Evolutionary conservation across 2,329 filamentous ascomycete genomes (phyloP).

Genomic region (Sporothrix luriei): DNA sequence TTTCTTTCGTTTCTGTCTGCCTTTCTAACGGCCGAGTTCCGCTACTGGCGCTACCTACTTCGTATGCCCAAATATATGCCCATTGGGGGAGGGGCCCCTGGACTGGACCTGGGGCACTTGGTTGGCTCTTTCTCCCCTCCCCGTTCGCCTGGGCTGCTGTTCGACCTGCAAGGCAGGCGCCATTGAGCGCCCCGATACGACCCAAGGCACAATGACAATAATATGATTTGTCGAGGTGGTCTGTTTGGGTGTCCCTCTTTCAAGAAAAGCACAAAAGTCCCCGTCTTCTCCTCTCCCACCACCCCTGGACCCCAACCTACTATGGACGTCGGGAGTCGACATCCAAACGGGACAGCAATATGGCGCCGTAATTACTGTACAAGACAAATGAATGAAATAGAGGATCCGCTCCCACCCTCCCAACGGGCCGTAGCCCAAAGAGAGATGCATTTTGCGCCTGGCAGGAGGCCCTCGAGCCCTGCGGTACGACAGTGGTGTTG

Average conservation of each 20-base stretch:
- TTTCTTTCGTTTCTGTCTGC: neutral
- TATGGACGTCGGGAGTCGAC: too few relatives aligned
- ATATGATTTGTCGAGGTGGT: neutral
- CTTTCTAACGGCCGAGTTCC: slow-evolving; percentile 22
- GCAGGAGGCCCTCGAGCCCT: slow-evolving; percentile 18
- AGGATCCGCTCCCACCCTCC: slow-evolving; percentile 18
- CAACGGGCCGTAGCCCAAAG: slow-evolving; percentile 29
- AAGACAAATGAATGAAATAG: neutral
- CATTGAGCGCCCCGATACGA: slow-evolving; percentile 13
- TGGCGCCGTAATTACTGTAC: neutral
- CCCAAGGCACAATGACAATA: neutral
- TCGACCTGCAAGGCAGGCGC: neutral
- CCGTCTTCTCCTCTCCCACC: neutral
- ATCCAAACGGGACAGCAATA: neutral
- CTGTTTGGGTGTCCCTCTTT: neutral
- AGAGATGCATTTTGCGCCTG: slow-evolving; percentile 31
- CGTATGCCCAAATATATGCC: slow-evolving; percentile 4
- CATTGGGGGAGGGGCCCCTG: neutral
- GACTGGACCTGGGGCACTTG: neutral
- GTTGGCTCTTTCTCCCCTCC: neutral
- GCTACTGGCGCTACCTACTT: slow-evolving; percentile 18
- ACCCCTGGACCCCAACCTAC: neutral
- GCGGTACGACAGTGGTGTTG: slow-evolving; percentile 9
- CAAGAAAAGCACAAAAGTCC: neutral
- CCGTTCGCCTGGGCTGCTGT: neutral